Evolutionary conservation across 768 basidiomycete species (phyloP).

Genomic region (Tricholoma bakamatsutake): DNA sequence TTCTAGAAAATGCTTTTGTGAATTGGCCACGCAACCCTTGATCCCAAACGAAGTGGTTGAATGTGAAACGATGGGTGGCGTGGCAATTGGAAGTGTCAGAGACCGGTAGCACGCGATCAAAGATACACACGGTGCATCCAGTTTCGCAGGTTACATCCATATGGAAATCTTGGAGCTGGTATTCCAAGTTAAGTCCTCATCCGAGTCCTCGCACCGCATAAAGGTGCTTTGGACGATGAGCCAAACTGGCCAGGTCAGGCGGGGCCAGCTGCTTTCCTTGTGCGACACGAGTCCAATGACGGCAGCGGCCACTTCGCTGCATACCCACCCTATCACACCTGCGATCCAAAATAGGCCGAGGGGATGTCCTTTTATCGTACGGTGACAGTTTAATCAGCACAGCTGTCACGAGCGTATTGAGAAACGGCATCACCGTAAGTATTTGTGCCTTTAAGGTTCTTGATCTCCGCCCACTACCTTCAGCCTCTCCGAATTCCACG

Average conservation of each 20-base stretch:
- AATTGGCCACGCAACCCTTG: no score
- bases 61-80: no score
- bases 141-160: background rate
- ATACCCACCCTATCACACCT: no score
- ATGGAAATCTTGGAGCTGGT: background rate
- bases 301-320: no score
- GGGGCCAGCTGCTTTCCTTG: no score
- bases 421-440: constrained; percentile 1
- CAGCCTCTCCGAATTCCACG: constrained; percentile 21
- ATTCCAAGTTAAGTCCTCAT: background rate
- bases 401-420: background rate
- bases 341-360: background rate
- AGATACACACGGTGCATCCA: background rate
- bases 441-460: constrained; percentile 13
- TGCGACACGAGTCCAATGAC: no score
- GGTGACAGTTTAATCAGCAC: background rate
- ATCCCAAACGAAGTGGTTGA: no score
- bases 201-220: background rate
- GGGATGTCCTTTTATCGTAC: background rate
- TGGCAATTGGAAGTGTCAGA: background rate
- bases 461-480: constrained; percentile 21
- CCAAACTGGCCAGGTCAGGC: background rate
- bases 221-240: background rate
- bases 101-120: background rate
- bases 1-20: no score